Conservation (phyloP, 2,329 filamentous ascomycete species). For the Tolypocladium pustulatum region DNA sequence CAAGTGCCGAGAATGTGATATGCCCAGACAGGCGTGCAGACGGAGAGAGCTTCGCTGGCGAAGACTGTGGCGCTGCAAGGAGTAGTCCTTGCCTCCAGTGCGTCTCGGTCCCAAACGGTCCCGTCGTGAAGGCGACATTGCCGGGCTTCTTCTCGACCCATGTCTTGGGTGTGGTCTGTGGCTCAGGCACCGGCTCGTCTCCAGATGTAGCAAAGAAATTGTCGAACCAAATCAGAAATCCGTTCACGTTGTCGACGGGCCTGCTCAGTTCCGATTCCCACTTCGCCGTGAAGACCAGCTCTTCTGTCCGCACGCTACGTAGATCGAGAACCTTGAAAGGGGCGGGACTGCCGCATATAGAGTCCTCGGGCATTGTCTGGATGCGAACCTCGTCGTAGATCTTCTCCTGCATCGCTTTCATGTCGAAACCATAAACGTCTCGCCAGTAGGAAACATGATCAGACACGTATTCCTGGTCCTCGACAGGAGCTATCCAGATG, state of each 20-base stretch:
- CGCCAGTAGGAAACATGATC: slow-evolving; percentile 81
- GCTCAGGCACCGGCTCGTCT: slow-evolving; percentile 35
- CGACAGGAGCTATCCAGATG: slow-evolving; percentile 70
- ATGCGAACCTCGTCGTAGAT: slow-evolving; percentile 78
- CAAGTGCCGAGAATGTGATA: slow-evolving; percentile 59
- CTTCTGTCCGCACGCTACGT: slow-evolving; percentile 58
- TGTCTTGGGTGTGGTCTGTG: slow-evolving; percentile 46
- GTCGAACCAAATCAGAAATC: slow-evolving; percentile 88
- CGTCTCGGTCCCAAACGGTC: slow-evolving; percentile 63
- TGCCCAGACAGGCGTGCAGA: slow-evolving; percentile 53
- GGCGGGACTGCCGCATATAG: slow-evolving; percentile 47
- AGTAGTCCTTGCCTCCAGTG: slow-evolving; percentile 87
- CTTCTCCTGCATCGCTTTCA: slow-evolving; percentile 77
- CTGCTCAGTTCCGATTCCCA: slow-evolving; percentile 53
- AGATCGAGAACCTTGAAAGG: slow-evolving; percentile 70
- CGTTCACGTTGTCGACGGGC: slow-evolving; percentile 64
- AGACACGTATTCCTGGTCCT: slow-evolving; percentile 65
- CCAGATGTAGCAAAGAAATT: slow-evolving; percentile 70
- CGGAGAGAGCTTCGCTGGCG: slow-evolving; percentile 34
- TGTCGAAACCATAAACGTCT: slow-evolving; percentile 90
- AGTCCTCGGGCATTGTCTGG: slow-evolving; percentile 53
- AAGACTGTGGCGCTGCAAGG: slow-evolving; percentile 51
- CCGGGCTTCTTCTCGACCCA: slow-evolving; percentile 49
- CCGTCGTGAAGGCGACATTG: slow-evolving; percentile 79
- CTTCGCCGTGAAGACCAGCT: slow-evolving; percentile 63